Evolutionary conservation across 768 basidiomycete genomes (phyloP), one percentile per base, ranked within the genome.

Genomic region (Pleurotus ostreatus): DNA sequence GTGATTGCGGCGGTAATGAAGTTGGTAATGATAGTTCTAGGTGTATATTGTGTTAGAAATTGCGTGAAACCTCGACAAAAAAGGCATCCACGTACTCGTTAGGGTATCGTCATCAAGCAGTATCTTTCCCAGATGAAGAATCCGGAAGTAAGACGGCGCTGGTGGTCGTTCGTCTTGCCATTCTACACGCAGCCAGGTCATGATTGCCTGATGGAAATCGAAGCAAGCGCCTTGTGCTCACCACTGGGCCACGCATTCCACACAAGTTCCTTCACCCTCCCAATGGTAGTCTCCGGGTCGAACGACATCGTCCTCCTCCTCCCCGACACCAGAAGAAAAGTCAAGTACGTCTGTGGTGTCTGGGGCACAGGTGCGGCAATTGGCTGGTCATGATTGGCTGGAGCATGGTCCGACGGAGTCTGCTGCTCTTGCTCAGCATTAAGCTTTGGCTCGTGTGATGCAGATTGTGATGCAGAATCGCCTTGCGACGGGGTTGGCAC

Each of bases 91-190:
- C 85, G 63, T 60, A 89, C 88, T 80, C 15, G 75, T 67, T 13
- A 92, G 74, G 2, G 86, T 88, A 55, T 92, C 89, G 26, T 92
- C 90, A 63, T 92, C 90, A 64, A 90, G 89, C n/a, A 91, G 69
- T 66, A 92, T 85, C 68, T 84, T 85, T 38, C 90, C 90, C 4
- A 91, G 72, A 67, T 92, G 85, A 1, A 92, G 73, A 38, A 92
- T 79, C 16, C 90, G 81, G 56, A 91, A 74, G 73, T 85, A 88
- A 4, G 85, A 84, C 0, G 90, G 90, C 13, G 85, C 85, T 2
- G 88, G 86, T 2, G 90, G 89, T 9, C 84, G 82, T 56, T 88
- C 88, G 61, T 86, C 85, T 67, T 85, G 83, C 88, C 89, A 91
- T 55, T 90, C 89, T 84, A 58, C 39, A 52, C 3, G 26, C 15